These are phyloP conservation scores for Dryadomyces quercivorus DNA, from an alignment of 2,329 filamentous ascomycete genomes.

Conservation along the genomic window DNA sequence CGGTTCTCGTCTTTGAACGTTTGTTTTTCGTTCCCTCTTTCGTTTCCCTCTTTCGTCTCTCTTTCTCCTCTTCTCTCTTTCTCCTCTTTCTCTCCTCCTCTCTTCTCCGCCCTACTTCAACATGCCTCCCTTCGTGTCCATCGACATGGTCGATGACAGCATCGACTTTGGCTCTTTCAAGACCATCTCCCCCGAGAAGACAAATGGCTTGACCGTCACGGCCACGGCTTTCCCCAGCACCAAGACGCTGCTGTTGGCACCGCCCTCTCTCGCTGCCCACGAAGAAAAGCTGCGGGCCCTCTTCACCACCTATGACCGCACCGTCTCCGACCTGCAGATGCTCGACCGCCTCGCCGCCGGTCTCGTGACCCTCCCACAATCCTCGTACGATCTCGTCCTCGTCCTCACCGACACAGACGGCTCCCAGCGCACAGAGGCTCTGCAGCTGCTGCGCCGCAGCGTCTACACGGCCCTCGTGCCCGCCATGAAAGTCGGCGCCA, in stretches of 20 bases:
- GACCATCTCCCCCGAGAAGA: neutral
- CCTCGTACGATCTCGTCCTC: constrained; percentile 74
- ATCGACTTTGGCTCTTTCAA: constrained; percentile 6
- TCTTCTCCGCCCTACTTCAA: neutral
- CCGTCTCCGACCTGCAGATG: constrained; percentile 86
- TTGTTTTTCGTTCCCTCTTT: neutral
- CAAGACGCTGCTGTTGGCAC: constrained; percentile 46
- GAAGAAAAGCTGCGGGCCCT: constrained; percentile 63
- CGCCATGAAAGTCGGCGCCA: constrained; percentile 57
- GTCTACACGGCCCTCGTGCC: constrained; percentile 59
- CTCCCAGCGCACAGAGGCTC: constrained; percentile 43
- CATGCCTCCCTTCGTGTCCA: constrained; percentile 11
- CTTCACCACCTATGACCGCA: constrained; percentile 61
- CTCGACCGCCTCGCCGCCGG: constrained; percentile 82
- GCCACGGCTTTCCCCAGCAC: neutral
- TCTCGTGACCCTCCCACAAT: constrained; percentile 61
- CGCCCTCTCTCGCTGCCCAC: constrained; percentile 78
- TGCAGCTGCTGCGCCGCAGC: constrained; percentile 48
- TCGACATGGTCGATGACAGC: constrained; percentile 12
- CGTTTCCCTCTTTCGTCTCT: neutral
- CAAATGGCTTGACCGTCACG: neutral
- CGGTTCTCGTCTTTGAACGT: neutral
- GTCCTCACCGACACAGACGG: constrained; percentile 71
- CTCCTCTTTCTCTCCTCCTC: neutral
- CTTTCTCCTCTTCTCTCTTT: neutral